These are phyloP conservation scores for Elaphomyces granulatus DNA, from an alignment of 495 filamentous ascomycete species.

Conservation along the genomic window DNA sequence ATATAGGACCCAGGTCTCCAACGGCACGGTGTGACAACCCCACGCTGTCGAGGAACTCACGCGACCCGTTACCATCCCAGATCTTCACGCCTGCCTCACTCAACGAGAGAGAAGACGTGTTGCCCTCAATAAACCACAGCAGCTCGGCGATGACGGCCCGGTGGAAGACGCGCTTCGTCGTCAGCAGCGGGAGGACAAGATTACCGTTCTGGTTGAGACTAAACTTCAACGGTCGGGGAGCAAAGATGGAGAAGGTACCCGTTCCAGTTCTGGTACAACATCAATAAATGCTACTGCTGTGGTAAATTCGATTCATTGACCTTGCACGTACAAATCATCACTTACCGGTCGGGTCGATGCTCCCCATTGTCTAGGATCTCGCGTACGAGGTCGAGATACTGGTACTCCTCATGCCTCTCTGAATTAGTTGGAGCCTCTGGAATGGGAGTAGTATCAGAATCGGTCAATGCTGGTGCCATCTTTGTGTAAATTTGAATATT, in stretches of 20 bases:
- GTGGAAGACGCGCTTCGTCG: conserved; percentile 91
- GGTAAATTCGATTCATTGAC: neutral
- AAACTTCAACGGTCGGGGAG: conserved; percentile 74
- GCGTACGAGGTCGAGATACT: conserved; percentile 64
- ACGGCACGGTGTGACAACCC: conserved; percentile 64
- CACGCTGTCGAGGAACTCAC: conserved; percentile 70
- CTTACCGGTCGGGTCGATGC: conserved; percentile 61
- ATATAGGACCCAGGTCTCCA: conserved; percentile 90
- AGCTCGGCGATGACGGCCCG: conserved; percentile 86
- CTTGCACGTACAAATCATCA: neutral
- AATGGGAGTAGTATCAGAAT: neutral
- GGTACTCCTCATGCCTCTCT: conserved; percentile 44
- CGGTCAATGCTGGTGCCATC: conserved; percentile 1
- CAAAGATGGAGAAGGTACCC: conserved; percentile 79
- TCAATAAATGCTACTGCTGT: neutral
- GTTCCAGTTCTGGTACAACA: conserved; percentile 59
- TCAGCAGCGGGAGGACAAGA: conserved; percentile 76
- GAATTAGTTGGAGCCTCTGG: neutral
- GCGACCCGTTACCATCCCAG: conserved; percentile 94
- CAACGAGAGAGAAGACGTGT: conserved; percentile 62
- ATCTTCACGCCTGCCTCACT: conserved; percentile 74
- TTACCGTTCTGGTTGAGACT: conserved; percentile 46
- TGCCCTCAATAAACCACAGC: conserved; percentile 86
- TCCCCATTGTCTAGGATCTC: conserved; percentile 63
- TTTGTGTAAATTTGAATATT: neutral